Conservation (phyloP, 495 filamentous ascomycete genomes). For the Pyronema domesticum region DNA sequence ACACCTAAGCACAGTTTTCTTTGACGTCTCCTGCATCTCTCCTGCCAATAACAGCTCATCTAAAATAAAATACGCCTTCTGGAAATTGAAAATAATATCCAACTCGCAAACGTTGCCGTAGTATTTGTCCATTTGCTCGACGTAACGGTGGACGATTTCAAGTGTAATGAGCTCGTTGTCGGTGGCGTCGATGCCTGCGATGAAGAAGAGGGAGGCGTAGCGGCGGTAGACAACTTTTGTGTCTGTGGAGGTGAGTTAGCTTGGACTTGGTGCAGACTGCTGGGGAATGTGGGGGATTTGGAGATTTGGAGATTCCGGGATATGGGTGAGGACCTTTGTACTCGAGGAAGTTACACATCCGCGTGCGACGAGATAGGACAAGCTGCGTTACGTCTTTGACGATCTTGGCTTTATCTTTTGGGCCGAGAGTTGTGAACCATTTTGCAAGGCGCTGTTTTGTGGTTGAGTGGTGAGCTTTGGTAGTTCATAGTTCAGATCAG, state of each 20-base stretch:
- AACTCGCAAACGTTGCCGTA: conserved; percentile 99
- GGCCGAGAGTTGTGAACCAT: conserved; percentile 97
- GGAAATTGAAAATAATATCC: conserved; percentile 99
- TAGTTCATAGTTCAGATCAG: background rate
- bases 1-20: conserved; percentile 90
- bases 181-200: conserved; percentile 81
- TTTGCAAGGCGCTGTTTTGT: conserved; percentile 73
- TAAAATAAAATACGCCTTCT: conserved; percentile 97
- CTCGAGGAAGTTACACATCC: conserved; percentile 99
- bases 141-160: conserved; percentile 95
- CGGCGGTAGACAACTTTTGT: conserved; percentile 96
- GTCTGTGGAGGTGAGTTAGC: conserved; percentile 37
- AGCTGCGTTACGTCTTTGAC: conserved; percentile 99
- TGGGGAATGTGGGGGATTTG: background rate
- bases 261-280: background rate
- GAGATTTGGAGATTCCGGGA: background rate
- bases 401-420: conserved; percentile 98
- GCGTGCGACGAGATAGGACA: conserved; percentile 80
- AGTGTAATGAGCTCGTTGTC: conserved; percentile 98
- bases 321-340: conserved; percentile 61
- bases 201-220: conserved; percentile 98
- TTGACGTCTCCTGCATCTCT: conserved; percentile 97
- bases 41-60: conserved; percentile 91
- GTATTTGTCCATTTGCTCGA: conserved; percentile 99
- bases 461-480: background rate